Evolutionary conservation across 108 stramenopile species (phyloP).

Genomic region (Skeletonema marinoi): DNA sequence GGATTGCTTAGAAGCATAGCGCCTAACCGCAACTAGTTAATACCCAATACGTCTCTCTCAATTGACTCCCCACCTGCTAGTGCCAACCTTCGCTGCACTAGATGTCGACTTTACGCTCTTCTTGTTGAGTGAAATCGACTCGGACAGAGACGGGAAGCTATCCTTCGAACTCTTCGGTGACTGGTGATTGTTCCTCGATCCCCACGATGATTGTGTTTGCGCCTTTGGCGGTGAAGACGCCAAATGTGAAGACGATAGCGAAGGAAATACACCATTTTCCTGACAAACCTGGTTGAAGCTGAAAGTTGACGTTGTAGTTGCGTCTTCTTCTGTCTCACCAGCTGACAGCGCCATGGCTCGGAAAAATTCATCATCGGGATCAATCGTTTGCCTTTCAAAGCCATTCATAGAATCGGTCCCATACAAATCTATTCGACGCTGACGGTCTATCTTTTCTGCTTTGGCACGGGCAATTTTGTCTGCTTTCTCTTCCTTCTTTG

Average conservation of each 20-base stretch:
- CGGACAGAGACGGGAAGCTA: not conserved
- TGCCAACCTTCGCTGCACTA: not conserved
- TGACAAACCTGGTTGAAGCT: not conserved
- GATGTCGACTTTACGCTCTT: not conserved
- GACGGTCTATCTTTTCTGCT: constrained; percentile 40
- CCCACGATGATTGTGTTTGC: not conserved
- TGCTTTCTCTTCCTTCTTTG: constrained; percentile 59
- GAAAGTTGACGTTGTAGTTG: not conserved
- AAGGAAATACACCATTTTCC: not conserved
- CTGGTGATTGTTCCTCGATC: not conserved
- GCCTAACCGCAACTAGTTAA: not conserved
- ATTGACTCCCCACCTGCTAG: not conserved
- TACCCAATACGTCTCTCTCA: not conserved
- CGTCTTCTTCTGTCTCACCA: constrained; percentile 1
- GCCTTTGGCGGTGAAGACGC: not conserved
- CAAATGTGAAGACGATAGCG: too few relatives aligned
- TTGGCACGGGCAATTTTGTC: constrained; percentile 46
- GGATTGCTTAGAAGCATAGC: too few relatives aligned
- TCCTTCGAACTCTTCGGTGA: not conserved
- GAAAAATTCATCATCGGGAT: constrained; percentile 75
- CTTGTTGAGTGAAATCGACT: not conserved
- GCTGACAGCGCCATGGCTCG: constrained; percentile 17
- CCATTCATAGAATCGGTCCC: constrained; percentile 25
- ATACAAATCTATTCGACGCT: constrained; percentile 49
- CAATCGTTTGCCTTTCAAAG: constrained; percentile 49